Evolutionary conservation across 768 basidiomycete species (phyloP).

Genomic region (Crassisporium funariophilum): DNA sequence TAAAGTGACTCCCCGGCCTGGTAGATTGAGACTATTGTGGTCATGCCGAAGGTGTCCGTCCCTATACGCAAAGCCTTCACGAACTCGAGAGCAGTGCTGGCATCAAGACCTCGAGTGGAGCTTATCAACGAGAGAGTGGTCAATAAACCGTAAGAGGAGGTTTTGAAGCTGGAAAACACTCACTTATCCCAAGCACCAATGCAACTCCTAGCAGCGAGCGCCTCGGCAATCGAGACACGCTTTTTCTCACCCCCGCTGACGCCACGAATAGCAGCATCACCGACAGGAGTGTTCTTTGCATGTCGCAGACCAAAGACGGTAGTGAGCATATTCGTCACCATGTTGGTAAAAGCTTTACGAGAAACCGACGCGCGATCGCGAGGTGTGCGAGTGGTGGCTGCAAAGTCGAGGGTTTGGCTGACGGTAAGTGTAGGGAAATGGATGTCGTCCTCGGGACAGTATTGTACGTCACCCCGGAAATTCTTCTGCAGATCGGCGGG

Average conservation of each 20-base stretch:
- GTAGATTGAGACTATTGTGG: conserved; percentile 82
- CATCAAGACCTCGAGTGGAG: conserved; percentile 65
- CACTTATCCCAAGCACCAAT: conserved; percentile 72
- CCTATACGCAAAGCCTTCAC: conserved; percentile 63
- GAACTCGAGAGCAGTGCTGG: conserved; percentile 75
- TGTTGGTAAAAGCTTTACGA: conserved; percentile 44
- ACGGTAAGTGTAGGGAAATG: conserved; percentile 88
- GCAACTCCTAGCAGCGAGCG: conserved; percentile 55
- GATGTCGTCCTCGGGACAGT: conserved; percentile 83
- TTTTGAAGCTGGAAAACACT: conserved; percentile 11
- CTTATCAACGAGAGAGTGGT: conserved; percentile 34
- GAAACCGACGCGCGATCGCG: conserved; percentile 46
- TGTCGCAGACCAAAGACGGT: conserved; percentile 79
- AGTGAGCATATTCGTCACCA: conserved; percentile 53
- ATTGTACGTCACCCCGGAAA: conserved; percentile 80
- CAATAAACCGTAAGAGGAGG: background rate
- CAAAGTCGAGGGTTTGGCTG: conserved; percentile 72
- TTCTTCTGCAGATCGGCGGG: conserved; percentile 62
- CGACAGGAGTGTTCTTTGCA: conserved; percentile 71
- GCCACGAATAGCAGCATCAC: conserved; percentile 73
- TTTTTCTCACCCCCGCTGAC: conserved; percentile 80
- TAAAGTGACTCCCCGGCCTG: conserved; percentile 77
- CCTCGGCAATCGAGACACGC: conserved; percentile 76
- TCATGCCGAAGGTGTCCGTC: conserved; percentile 54
- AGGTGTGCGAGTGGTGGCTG: conserved; percentile 69